Conservation (phyloP, 768 basidiomycete genomes). For the Lactifluus volemus region DNA sequence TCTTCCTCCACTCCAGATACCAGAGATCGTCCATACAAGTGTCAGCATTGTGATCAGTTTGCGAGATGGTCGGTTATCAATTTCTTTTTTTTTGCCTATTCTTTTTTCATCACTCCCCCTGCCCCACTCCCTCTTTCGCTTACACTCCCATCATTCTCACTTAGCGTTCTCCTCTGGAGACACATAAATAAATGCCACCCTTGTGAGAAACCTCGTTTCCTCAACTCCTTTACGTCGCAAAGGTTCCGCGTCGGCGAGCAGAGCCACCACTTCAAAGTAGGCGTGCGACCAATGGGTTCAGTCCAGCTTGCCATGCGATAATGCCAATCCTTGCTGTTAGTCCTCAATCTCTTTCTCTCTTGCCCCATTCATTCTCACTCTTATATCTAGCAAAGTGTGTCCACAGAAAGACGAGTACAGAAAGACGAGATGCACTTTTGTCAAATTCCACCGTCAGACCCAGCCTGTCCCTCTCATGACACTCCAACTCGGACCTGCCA, state of each 20-base stretch:
- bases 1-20: no score
- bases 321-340: constrained; percentile 69
- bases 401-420: constrained; percentile 36
- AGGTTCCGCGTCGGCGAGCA: no score
- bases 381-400: no score
- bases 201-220: no score
- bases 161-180: constrained; percentile 73
- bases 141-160: neutral
- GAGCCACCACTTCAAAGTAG: neutral
- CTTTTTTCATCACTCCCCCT: no score
- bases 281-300: constrained; percentile 82
- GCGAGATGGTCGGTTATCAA: constrained; percentile 53
- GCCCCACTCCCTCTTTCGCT: neutral
- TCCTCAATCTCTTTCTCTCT: constrained; percentile 23
- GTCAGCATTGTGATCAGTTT: no score
- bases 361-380: no score
- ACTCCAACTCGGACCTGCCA: constrained; percentile 1
- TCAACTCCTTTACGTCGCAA: no score
- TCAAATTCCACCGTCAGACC: constrained; percentile 58
- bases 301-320: constrained; percentile 66
- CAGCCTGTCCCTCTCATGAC: constrained; percentile 1
- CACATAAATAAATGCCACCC: constrained; percentile 36
- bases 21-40: no score
- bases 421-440: constrained; percentile 67
- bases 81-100: no score